Evolutionary conservation across 495 filamentous ascomycete species (phyloP).

Genomic region (Pyrenula massariospora): DNA sequence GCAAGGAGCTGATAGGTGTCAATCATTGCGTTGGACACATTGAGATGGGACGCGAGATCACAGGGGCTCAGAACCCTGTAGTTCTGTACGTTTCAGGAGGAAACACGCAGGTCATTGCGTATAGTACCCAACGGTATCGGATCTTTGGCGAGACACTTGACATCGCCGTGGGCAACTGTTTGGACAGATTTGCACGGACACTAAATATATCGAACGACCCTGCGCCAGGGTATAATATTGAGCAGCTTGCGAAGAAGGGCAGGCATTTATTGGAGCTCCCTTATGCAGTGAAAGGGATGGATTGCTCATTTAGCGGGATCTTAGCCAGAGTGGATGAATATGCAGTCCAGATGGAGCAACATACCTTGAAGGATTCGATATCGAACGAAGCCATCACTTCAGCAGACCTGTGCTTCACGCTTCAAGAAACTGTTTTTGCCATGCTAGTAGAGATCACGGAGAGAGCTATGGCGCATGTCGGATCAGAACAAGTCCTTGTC

Average conservation of each 20-base stretch:
- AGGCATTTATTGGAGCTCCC: constrained; percentile 72
- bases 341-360: constrained; percentile 39
- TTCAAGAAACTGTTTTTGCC: constrained; percentile 89
- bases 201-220: constrained; percentile 89
- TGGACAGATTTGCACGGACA: constrained; percentile 89
- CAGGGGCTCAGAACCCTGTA: constrained; percentile 80
- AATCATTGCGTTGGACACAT: constrained; percentile 98
- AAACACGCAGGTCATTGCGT: constrained; percentile 97
- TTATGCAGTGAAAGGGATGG: constrained; percentile 97
- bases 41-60: constrained; percentile 94
- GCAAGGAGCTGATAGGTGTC: constrained; percentile 76
- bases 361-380: constrained; percentile 23
- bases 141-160: constrained; percentile 98
- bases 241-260: constrained; percentile 81
- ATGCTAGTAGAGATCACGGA: constrained; percentile 99
- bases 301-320: constrained; percentile 89
- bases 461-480: constrained; percentile 95
- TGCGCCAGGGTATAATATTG: constrained; percentile 94
- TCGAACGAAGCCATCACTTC: constrained; percentile 46
- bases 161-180: constrained; percentile 94
- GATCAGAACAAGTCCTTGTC: constrained; percentile 78
- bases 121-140: constrained; percentile 83
- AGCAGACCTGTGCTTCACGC: constrained; percentile 85
- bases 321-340: constrained; percentile 69
- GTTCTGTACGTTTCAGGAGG: constrained; percentile 94